Base-by-base conservation (phyloP, 2,329 filamentous ascomycete genomes). In the Emmonsia crescens region DNA sequence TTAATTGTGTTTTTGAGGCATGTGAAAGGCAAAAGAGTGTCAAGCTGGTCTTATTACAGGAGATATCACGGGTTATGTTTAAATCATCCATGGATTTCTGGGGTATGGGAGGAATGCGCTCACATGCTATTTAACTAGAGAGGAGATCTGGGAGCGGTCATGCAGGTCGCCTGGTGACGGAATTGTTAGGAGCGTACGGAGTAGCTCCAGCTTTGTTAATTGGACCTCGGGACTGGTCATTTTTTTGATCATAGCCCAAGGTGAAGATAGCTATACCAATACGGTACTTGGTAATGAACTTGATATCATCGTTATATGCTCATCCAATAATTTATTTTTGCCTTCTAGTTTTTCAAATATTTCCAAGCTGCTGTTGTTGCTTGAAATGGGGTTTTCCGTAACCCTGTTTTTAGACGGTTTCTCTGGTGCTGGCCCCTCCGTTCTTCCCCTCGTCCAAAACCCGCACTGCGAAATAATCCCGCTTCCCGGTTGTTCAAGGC, bases 181-280 rank as follows among this genome's bases (percentile, higher is more conserved):
- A 16, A 51, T 51, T 38, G 31, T 21, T 24, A 54, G 29, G 52
- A 31, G 31, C n/a, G n/a, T n/a, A n/a, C n/a, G n/a, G n/a, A n/a
- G n/a, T n/a, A 55, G 19, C 36, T 57, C 16, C 33, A 29, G 24
- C 55, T 40, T 42, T 21, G 19, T 40, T 42, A 48, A 29, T 44
- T 51, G 58, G 40, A 60, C 58, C 58, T 60, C 58, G 48, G 58
- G 54, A 40, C 33, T 55, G 33, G 12, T 4, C 31, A 21, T 55
- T 9, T n/a, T 14, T 9, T 55, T 24, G 19, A 55, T 10, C 24
- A 31, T 10, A 29, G 16, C 9, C 33, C 10, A 9, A 36, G 33
- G 33, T 1, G 33, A 36, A 36, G 5, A 9, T 36, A 36, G 33
- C 33, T 2, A 9, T 36, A 36, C 5, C 6, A 51, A 14, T 8